Conservation (phyloP, 768 basidiomycete genomes). For the Clitopilus passeckerianus region DNA sequence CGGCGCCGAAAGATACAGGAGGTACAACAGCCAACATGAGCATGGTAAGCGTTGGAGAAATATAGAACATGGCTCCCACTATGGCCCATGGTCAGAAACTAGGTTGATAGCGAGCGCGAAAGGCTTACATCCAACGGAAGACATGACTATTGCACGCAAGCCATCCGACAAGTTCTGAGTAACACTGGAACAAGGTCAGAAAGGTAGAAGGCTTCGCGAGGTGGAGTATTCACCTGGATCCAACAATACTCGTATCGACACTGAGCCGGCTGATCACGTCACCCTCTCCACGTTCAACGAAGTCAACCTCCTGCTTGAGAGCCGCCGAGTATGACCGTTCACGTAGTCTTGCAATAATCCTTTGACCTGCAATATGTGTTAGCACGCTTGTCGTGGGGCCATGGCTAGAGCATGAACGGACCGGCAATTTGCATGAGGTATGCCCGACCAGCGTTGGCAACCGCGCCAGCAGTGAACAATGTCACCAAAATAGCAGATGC, state of each 20-base stretch:
- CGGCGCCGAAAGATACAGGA: slow-evolving; percentile 80
- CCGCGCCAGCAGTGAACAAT: slow-evolving; percentile 83
- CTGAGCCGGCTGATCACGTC: slow-evolving; percentile 90
- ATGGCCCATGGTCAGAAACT: slow-evolving; percentile 1
- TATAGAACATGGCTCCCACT: slow-evolving; percentile 95
- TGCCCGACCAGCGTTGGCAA: slow-evolving; percentile 79
- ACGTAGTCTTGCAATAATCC: slow-evolving; percentile 85
- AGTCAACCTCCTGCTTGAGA: slow-evolving; percentile 87
- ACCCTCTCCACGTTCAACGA: slow-evolving; percentile 87
- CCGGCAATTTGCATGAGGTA: slow-evolving; percentile 86
- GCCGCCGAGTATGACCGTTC: slow-evolving; percentile 82
- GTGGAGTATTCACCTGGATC: slow-evolving; percentile 62
- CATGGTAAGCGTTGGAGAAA: slow-evolving; percentile 82
- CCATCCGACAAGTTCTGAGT: slow-evolving; percentile 81
- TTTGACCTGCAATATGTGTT: slow-evolving; percentile 47
- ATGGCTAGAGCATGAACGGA: slow-evolving; percentile 20
- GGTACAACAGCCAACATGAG: slow-evolving; percentile 93
- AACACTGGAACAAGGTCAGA: slow-evolving; percentile 36
- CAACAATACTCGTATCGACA: slow-evolving; percentile 89
- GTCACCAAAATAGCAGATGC: slow-evolving; percentile 71
- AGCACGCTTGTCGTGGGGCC: background rate
- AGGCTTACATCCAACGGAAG: slow-evolving; percentile 85
- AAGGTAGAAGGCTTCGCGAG: background rate
- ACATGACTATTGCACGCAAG: slow-evolving; percentile 82
- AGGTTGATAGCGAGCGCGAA: background rate